Conservation (phyloP, 2,329 filamentous ascomycete genomes). For the Rhynchosporium secalis region DNA sequence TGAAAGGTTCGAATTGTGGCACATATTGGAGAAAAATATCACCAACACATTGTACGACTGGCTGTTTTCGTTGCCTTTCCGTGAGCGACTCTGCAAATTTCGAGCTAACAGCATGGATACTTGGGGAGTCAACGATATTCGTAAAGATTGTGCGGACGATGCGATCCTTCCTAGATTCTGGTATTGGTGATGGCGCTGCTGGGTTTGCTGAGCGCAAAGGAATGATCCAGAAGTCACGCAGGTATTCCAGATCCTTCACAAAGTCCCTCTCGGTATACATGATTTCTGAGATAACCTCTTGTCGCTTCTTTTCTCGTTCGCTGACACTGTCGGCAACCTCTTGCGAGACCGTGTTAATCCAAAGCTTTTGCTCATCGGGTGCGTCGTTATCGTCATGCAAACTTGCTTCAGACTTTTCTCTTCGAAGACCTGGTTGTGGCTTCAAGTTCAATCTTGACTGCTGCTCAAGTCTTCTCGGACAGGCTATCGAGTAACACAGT, state of each 20-base stretch:
- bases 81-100: conserved; percentile 86
- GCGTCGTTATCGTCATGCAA: conserved; percentile 87
- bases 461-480: conserved; percentile 88
- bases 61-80: conserved; percentile 83
- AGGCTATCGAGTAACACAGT: conserved; percentile 97
- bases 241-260: conserved; percentile 96
- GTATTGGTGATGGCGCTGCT: conserved; percentile 73
- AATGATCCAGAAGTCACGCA: conserved; percentile 98
- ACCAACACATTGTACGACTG: conserved; percentile 84
- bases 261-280: conserved; percentile 99
- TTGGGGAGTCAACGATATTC: conserved; percentile 81
- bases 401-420: conserved; percentile 67
- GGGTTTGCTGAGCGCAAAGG: conserved; percentile 74
- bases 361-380: conserved; percentile 94
- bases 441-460: conserved; percentile 93
- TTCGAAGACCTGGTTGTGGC: conserved; percentile 75
- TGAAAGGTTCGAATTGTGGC: conserved; percentile 92
- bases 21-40: conserved; percentile 94
- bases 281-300: conserved; percentile 96
- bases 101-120: conserved; percentile 87
- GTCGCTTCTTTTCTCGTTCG: conserved; percentile 93
- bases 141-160: conserved; percentile 95
- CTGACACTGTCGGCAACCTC: conserved; percentile 88
- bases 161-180: conserved; percentile 80
- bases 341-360: conserved; percentile 98